Evolutionary conservation across 2,329 filamentous ascomycete species (phyloP), one percentile per base, ranked within the genome.

Genomic region (Ascochyta clinopodiicola): DNA sequence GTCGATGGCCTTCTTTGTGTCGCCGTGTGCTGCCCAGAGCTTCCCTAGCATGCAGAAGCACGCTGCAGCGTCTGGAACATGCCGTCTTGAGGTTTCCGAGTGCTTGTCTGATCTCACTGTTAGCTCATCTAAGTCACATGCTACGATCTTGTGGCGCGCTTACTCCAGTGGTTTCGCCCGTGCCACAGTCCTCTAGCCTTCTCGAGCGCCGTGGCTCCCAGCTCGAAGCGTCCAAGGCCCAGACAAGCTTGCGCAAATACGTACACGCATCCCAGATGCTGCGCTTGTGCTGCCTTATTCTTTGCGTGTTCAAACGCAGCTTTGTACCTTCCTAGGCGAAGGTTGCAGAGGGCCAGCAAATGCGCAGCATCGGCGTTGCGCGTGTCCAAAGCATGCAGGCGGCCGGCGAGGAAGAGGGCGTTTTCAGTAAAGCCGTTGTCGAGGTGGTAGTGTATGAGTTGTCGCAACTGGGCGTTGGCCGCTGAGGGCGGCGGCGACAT

Each of bases 361-460:
- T 96, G 93, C 40, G 87, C 83, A 27, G 91, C 88, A 76, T 99
- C 95, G 55, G 85, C 83, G 19, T 88, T 90, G 67, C 90, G 87
- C 22, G 89, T 86, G 68, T 98, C 94, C 67, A 94, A 90, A 45
- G 92, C 93, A 59, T 87, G 84, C 19, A 97, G 85, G 62, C 95
- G 87, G 70, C 94, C 91, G 57, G 95, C 90, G 59, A 96, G 91
- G 79, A 99, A 99, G 37, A 96, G 87, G 52, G 95, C 95, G 73
- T 96, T 98, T 51, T 93, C 88, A 71, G 90, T 84, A 34, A 93
- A 86, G 70, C 92, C 88, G 73, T 96, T 96, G 81, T 99, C 95
- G 75, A 99, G 87, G 72, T 88, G 83, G 73, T 89, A 88, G 78
- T 86, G 87, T 59, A 89, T 84, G 44, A 88, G 79, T 66, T 88